Conservation (phyloP, 306 rosid genomes). For the Cicer yamashitae region DNA sequence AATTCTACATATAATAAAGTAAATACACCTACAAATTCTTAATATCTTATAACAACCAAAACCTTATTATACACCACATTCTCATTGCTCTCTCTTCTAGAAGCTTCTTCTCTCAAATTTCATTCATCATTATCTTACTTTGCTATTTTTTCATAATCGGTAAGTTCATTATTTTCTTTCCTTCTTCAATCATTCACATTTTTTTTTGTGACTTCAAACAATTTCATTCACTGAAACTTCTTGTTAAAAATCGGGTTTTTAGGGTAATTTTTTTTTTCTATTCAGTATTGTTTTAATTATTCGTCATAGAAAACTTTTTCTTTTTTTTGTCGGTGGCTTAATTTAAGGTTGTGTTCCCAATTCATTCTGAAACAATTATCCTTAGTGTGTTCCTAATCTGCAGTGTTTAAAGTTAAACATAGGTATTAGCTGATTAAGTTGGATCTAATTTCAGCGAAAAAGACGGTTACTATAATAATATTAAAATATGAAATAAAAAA, state of each 20-base stretch:
- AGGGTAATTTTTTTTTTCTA: neutral
- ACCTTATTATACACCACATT: conserved; percentile 36
- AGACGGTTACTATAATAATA: conserved; percentile 26
- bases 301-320: neutral
- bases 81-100: neutral
- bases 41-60: conserved; percentile 8
- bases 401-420: neutral
- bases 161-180: conserved; percentile 48
- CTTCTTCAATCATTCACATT: no score
- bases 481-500: conserved; percentile 12
- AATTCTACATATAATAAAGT: neutral
- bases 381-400: neutral
- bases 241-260: neutral
- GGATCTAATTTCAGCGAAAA: conserved; percentile 48
- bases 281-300: neutral
- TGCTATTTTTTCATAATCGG: conserved; percentile 48
- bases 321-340: conserved; percentile 58
- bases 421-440: conserved; percentile 33
- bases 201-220: no score
- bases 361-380: conserved; percentile 15
- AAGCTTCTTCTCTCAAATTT: neutral
- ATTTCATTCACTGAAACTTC: no score
- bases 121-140: conserved; percentile 34
- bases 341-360: conserved; percentile 37
- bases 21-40: neutral